phyloP scores from a whole-genome alignment of 2,329 filamentous ascomycete genomes.

The Monosporascus sp. region DNA sequence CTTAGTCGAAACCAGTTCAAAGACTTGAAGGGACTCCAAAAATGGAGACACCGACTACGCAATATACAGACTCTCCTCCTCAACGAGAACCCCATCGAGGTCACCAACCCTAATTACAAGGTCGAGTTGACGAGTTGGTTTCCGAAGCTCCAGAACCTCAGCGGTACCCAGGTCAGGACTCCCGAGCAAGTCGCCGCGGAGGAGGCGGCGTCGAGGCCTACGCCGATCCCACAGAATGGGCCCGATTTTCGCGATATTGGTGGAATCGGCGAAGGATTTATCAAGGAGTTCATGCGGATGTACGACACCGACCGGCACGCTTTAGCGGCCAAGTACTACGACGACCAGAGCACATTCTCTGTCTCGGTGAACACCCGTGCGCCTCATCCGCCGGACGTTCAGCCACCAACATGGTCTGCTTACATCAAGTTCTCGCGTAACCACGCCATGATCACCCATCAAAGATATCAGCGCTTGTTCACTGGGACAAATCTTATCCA shows the following conservation, averaged over 20 bases:
- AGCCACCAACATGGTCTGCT: conserved; percentile 56
- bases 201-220: conserved; percentile 43
- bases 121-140: conserved; percentile 75
- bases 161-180: conserved; percentile 68
- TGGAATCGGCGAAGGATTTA: conserved; percentile 69
- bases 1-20: conserved; percentile 78
- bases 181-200: conserved; percentile 61
- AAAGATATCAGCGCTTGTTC: conserved; percentile 60
- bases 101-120: conserved; percentile 54
- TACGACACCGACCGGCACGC: conserved; percentile 68
- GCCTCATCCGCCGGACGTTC: conserved; percentile 43
- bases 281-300: conserved; percentile 65
- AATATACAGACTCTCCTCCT: conserved; percentile 77
- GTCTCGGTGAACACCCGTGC: conserved; percentile 61
- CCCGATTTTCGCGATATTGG: conserved; percentile 70
- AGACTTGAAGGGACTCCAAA: conserved; percentile 60
- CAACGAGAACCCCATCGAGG: conserved; percentile 68
- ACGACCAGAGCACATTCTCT: conserved; percentile 70
- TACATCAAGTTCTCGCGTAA: conserved; percentile 80
- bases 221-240: conserved; percentile 56
- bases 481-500: conserved; percentile 60
- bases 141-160: conserved; percentile 72
- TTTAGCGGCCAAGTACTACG: conserved; percentile 66
- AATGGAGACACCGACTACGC: conserved; percentile 75
- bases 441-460: conserved; percentile 61